These are phyloP conservation scores for Salix dunnii DNA, from an alignment of 345 rosid genomes.

Conservation along the genomic window DNA sequence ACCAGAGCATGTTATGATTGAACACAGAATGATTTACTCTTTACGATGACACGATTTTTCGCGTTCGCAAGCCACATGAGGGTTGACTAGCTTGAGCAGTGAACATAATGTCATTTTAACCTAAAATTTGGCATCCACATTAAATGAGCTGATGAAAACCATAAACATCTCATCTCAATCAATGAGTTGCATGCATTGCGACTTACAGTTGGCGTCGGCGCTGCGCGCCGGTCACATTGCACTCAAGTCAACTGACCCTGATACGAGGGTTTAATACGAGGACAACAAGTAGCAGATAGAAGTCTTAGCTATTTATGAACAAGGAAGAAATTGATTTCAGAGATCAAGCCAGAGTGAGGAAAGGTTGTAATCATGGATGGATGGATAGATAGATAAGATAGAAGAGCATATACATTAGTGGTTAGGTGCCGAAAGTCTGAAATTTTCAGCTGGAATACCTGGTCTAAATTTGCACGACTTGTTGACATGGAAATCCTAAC, in stretches of 20 bases:
- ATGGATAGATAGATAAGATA: too few relatives aligned
- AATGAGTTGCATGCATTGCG: background rate
- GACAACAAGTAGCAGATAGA: background rate
- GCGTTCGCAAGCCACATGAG: background rate
- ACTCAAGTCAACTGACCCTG: constrained; percentile 45
- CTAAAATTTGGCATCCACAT: background rate
- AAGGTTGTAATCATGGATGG: background rate
- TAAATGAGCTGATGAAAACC: background rate
- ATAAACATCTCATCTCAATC: background rate
- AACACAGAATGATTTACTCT: background rate
- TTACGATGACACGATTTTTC: background rate
- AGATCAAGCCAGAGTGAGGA: background rate
- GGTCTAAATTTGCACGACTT: background rate
- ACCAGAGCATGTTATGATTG: background rate
- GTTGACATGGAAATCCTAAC: too few relatives aligned
- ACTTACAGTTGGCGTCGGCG: constrained; percentile 32
- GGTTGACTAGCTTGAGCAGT: background rate
- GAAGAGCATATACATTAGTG: background rate
- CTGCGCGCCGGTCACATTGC: constrained; percentile 12
- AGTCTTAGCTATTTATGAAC: background rate
- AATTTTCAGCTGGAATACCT: background rate
- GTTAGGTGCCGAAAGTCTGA: background rate
- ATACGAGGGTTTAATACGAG: constrained; percentile 18
- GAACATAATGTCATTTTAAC: background rate
- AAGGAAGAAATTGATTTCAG: background rate